Percentiles rank a stretch among this genome's conserved stretches.
Evolutionary conservation across 1,139 yeast species (phyloP).

Genomic region (Protomyces arabidopsidicola): DNA sequence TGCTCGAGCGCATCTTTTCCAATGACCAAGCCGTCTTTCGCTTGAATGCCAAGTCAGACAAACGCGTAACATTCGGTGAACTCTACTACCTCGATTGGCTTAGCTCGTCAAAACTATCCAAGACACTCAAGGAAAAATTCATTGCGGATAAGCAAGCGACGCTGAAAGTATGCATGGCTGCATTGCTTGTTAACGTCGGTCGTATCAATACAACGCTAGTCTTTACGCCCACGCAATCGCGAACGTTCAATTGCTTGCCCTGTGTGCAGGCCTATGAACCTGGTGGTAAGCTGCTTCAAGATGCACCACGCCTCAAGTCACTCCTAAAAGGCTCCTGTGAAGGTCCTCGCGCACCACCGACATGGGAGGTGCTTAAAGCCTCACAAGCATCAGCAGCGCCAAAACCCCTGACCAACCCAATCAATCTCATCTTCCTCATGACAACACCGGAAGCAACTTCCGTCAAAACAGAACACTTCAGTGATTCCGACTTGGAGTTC

Average conservation of each 20-base stretch:
- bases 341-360: constrained; percentile 48
- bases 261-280: constrained; percentile 66
- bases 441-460: constrained; percentile 57
- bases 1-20: constrained; percentile 59
- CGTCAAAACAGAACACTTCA: constrained; percentile 45
- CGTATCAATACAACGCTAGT: constrained; percentile 92
- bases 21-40: constrained; percentile 65
- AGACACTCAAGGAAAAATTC: constrained; percentile 71
- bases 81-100: constrained; percentile 77
- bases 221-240: constrained; percentile 66
- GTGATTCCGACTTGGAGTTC: constrained; percentile 44
- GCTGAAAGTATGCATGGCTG: constrained; percentile 66
- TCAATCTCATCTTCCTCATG: constrained; percentile 68
- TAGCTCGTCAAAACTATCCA: constrained; percentile 76
- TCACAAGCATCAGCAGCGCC: constrained; percentile 34
- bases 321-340: constrained; percentile 74
- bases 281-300: constrained; percentile 71
- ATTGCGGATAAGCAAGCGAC: constrained; percentile 51
- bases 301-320: constrained; percentile 87
- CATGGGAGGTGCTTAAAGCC: constrained; percentile 47
- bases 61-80: constrained; percentile 68
- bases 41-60: constrained; percentile 46
- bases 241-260: constrained; percentile 92
- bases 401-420: constrained; percentile 56
- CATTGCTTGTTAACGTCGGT: constrained; percentile 84